Evolutionary conservation across 2,329 filamentous ascomycete species (phyloP), one percentile per base, ranked within the genome.

Genomic region (Fusarium sp.): DNA sequence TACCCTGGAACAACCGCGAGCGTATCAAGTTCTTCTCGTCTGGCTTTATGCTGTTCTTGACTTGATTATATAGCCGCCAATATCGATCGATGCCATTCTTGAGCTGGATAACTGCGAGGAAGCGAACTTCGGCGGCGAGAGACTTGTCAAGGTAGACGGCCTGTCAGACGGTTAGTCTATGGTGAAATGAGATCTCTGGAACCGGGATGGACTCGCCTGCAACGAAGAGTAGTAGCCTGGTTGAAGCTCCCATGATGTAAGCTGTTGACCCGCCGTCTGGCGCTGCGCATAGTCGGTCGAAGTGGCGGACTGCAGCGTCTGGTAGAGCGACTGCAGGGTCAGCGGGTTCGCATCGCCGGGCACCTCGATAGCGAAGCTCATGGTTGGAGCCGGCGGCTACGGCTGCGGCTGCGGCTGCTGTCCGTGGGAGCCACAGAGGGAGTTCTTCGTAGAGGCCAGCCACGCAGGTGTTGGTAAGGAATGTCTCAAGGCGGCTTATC

Each of bases 81-180:
- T 93, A 93, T 77, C 91, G 93, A 78, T 98, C 95, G 79, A 98
- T 94, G 60, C 94, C 96, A 79, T 98, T 97, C 79, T 98, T 98
- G 58, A 99, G 85, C 77, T 97, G 92, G 72, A 98, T 97, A 62
- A 98, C 89, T 59, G 95, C 92, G 10, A 97, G 89, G 75, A 97
- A 93, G 66, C 96, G 91, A 58, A 95, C 87, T 74, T 96, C 90
- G 62, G 88, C 81, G 1, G 93, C 91, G 1, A 96, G 83, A 2
- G 89, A 88, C 66, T 89, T 89, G 81, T 97, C 92, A 68, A 97
- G 86, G 77, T 94, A 97, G 34, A 93, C 87, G 72, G 90, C 86
- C 90, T 96, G 75, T 31, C 31, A 50, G 18, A 38, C 29, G 40
- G 61, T 75, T 54, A 76, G 70, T 40, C 5, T 33, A 16, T 27